Conservation (phyloP, 1,139 yeast species). For the Candida sp. region DNA sequence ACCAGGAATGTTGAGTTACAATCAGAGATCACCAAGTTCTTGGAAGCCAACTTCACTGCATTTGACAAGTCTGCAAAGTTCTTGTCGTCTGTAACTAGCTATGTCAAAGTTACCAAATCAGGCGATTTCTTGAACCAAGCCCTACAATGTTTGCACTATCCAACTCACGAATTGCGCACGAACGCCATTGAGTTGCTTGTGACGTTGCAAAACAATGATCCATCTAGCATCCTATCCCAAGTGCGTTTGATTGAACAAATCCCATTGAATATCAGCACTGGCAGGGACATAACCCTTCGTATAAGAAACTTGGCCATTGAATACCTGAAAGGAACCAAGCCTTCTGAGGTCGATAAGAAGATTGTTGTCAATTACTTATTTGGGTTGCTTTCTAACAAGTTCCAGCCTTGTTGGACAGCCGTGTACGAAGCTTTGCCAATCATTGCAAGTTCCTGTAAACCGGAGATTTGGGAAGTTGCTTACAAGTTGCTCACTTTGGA, state of each 20-base stretch:
- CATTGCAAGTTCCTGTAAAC: slow-evolving; percentile 48
- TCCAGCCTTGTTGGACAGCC: slow-evolving; percentile 88
- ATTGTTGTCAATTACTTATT: slow-evolving; percentile 62
- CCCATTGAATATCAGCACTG: slow-evolving; percentile 70
- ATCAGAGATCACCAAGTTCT: slow-evolving; percentile 8
- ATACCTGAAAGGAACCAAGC: slow-evolving; percentile 43
- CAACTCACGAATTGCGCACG: slow-evolving; percentile 52
- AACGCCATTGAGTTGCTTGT: slow-evolving; percentile 46
- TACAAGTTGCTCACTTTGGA: slow-evolving; percentile 41
- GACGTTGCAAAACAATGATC: slow-evolving; percentile 32
- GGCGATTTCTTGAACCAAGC: slow-evolving; percentile 24
- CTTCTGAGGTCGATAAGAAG: slow-evolving; percentile 34
- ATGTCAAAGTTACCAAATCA: slow-evolving; percentile 10
- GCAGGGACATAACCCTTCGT: slow-evolving; percentile 77
- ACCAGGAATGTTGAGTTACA: neutral
- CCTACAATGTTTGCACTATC: slow-evolving; percentile 42
- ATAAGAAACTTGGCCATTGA: slow-evolving; percentile 62
- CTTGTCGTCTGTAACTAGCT: slow-evolving; percentile 9
- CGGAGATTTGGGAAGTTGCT: slow-evolving; percentile 61
- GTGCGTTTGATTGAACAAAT: slow-evolving; percentile 69
- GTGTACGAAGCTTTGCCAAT: slow-evolving; percentile 62
- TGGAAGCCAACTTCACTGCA: slow-evolving; percentile 22
- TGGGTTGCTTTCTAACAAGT: slow-evolving; percentile 76
- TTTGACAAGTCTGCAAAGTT: slow-evolving; percentile 17
- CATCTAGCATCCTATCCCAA: slow-evolving; percentile 40